Evolutionary conservation across 768 basidiomycete species (phyloP).

Genomic region (Krasilnikovozyma curviuscula): DNA sequence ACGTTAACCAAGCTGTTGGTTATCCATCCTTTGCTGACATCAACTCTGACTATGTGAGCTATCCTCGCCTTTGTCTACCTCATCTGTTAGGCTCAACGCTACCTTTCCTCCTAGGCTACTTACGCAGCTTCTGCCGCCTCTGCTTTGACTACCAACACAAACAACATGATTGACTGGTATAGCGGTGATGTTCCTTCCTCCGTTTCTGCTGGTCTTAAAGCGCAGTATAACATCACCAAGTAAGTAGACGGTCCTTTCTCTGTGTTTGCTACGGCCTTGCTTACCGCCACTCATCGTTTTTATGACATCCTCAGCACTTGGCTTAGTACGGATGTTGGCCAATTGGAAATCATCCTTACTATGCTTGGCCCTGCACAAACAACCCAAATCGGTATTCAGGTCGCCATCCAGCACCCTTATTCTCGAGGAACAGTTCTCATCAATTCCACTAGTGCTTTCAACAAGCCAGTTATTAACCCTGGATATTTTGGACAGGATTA

Average conservation of each 20-base stretch:
- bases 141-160: conserved; percentile 1
- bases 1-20: conserved; percentile 7
- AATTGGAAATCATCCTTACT: conserved; percentile 21
- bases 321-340: conserved; percentile 15
- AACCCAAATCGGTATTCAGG: conserved; percentile 37
- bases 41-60: neutral
- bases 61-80: no score
- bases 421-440: conserved; percentile 25
- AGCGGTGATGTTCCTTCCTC: conserved; percentile 13
- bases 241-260: neutral
- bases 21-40: conserved; percentile 7
- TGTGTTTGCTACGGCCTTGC: neutral
- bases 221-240: no score
- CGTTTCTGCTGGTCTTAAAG: conserved; percentile 19
- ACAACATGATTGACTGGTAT: conserved; percentile 18
- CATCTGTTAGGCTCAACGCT: no score
- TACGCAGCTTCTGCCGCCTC: conserved; percentile 5
- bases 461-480: conserved; percentile 44
- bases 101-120: no score
- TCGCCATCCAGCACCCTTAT: conserved; percentile 46
- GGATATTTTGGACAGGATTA: conserved; percentile 33
- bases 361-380: conserved; percentile 17
- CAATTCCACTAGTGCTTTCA: conserved; percentile 38
- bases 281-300: neutral
- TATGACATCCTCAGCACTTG: conserved; percentile 18